These are phyloP conservation scores for Tagetes patula DNA, from an alignment of 129 eudicot genomes.

Conservation along the genomic window DNA sequence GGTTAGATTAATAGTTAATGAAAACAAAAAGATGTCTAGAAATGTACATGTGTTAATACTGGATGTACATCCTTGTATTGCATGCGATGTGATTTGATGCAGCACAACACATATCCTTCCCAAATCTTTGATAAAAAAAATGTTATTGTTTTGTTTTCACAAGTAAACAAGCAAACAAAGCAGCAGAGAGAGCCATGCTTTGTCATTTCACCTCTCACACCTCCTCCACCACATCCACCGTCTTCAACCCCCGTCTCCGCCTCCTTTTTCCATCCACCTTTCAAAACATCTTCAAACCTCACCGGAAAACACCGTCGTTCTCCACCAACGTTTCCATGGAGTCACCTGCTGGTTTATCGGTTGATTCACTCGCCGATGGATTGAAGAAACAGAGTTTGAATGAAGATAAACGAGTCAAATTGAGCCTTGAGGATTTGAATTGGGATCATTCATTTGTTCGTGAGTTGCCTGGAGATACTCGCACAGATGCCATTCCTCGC, in stretches of 20 bases:
- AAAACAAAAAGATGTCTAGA: background rate
- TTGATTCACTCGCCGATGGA: constrained; percentile 56
- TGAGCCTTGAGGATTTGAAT: constrained; percentile 71
- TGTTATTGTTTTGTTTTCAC: no score
- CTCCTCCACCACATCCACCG: constrained; percentile 38
- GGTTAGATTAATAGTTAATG: no score
- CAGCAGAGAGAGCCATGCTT: constrained; percentile 36
- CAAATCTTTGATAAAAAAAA: background rate
- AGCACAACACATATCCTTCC: constrained; percentile 18
- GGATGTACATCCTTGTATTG: background rate
- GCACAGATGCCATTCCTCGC: constrained; percentile 66
- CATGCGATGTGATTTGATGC: background rate
- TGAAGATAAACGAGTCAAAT: constrained; percentile 33
- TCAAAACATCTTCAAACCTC: constrained; percentile 24
- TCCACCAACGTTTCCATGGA: constrained; percentile 46
- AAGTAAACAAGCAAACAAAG: constrained; percentile 2
- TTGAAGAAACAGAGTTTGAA: constrained; percentile 52
- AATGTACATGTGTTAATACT: background rate
- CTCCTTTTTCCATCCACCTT: constrained; percentile 33
- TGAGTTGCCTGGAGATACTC: constrained; percentile 90
- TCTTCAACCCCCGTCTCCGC: constrained; percentile 33
- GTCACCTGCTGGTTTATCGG: constrained; percentile 24
- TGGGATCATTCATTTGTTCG: constrained; percentile 94
- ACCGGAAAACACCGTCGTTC: constrained; percentile 12
- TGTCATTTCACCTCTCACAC: constrained; percentile 59